These are phyloP conservation scores for Stropharia rugosoannulata DNA, from an alignment of 768 basidiomycete species.

Conservation along the genomic window DNA sequence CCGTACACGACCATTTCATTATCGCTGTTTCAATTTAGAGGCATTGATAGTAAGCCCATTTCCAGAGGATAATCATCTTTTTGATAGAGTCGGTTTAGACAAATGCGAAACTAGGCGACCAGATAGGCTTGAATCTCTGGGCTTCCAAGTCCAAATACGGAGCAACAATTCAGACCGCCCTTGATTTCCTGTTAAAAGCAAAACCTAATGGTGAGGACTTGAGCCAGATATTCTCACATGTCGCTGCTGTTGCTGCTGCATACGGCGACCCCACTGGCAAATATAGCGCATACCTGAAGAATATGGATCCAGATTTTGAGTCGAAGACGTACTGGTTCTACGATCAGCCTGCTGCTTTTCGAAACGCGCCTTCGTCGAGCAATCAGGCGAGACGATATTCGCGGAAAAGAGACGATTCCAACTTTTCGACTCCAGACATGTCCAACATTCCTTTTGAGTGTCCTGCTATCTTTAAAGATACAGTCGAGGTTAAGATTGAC, in stretches of 20 bases:
- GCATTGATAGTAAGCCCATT: slow-evolving; percentile 47
- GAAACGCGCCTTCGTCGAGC: slow-evolving; percentile 32
- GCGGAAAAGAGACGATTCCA: slow-evolving; percentile 10
- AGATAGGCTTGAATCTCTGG: slow-evolving; percentile 51
- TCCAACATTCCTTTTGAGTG: slow-evolving; percentile 29
- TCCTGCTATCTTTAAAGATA: slow-evolving; percentile 33
- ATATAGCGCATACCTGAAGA: slow-evolving; percentile 42
- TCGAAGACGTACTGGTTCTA: slow-evolving; percentile 45
- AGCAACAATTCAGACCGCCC: slow-evolving; percentile 50
- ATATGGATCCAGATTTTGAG: slow-evolving; percentile 29
- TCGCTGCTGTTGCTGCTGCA: slow-evolving; percentile 49
- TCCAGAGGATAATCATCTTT: background rate
- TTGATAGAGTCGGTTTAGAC: slow-evolving; percentile 29
- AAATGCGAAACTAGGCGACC: slow-evolving; percentile 53
- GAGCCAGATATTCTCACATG: slow-evolving; percentile 43
- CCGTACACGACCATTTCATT: slow-evolving; percentile 55
- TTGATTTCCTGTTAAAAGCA: slow-evolving; percentile 44
- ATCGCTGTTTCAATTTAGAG: slow-evolving; percentile 58
- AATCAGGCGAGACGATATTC: slow-evolving; percentile 14
- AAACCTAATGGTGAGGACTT: slow-evolving; percentile 41
- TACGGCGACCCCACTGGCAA: slow-evolving; percentile 55
- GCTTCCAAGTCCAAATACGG: slow-evolving; percentile 42
- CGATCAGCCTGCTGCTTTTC: slow-evolving; percentile 41
- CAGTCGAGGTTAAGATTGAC: slow-evolving; percentile 37
- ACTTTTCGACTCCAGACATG: background rate